A percentile compares a stretch with the other conserved stretches of the same genome.
Conservation (phyloP, 768 basidiomycete genomes). For the Rhodotorula toruloides region DNA sequence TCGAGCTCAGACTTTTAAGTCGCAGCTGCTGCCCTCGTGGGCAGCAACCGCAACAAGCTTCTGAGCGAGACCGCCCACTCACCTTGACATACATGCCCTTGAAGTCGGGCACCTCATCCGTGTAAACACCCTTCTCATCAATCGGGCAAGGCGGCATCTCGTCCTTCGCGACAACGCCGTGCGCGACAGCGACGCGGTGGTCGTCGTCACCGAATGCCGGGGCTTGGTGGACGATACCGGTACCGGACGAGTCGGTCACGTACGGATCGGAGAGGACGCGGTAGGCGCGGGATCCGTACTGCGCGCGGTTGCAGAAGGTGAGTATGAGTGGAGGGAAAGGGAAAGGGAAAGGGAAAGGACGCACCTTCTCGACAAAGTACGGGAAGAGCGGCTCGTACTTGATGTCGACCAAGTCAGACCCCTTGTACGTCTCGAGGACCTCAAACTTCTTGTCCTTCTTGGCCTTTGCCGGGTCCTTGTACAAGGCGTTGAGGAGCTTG, state of each 20-base stretch:
- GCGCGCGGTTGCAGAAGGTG: background rate
- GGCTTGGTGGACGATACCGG: conserved; percentile 97
- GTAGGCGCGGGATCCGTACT: conserved; percentile 91
- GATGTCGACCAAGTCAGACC: conserved; percentile 92
- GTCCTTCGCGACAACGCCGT: conserved; percentile 74
- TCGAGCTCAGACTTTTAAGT: too few relatives aligned
- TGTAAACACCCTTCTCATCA: conserved; percentile 83
- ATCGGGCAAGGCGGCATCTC: conserved; percentile 96
- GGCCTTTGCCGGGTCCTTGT: conserved; percentile 95
- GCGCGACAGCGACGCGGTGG: conserved; percentile 80
- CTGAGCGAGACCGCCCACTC: too few relatives aligned
- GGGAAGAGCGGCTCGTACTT: conserved; percentile 90
- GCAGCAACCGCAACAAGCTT: too few relatives aligned
- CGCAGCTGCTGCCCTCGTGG: conserved; percentile 6
- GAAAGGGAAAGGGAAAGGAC: conserved; percentile 31
- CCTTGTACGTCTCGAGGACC: conserved; percentile 71
- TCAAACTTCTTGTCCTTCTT: conserved; percentile 70
- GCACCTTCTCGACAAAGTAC: conserved; percentile 89
- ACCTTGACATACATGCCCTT: conserved; percentile 85
- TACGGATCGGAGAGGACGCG: conserved; percentile 83
- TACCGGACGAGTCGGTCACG: conserved; percentile 87
- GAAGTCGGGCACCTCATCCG: conserved; percentile 82
- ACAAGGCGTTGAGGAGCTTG: conserved; percentile 72
- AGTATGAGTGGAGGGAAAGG: background rate
- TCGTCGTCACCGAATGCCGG: conserved; percentile 99